Evolutionary conservation across 176 grass and related monocot species (phyloP), one percentile per base, ranked within the genome.

Genomic region (Zea luxurians): DNA sequence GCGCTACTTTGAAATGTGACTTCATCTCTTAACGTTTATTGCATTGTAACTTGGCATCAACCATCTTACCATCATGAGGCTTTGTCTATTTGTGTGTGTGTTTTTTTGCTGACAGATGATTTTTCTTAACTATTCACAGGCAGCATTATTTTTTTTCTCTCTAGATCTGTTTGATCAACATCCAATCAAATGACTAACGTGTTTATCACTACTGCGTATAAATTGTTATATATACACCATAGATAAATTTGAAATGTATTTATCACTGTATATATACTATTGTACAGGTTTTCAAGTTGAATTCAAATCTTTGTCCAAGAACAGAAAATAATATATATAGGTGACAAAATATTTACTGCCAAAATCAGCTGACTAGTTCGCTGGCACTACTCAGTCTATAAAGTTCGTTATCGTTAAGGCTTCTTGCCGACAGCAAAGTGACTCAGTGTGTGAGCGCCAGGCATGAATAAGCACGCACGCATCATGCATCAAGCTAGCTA

Each of bases 381-480:
- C 36, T 38, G 38, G 46, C 65, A 70, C 49, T 45, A 57, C n/a
- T 62, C 52, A 27, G 12, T 71, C 11, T 54, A 44, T 64, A 48
- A 55, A 71, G 34, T 79, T 80, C 17, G 66, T 81, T 81, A 71
- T 71, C 15, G 66, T 61, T 17, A 70, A 70, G 78, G 49, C 66
- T n/a, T 61, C 20, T 17, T 10, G 54, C 38, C 54, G 34, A 46
- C 41, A 35, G 34, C 34, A 79, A 34, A 13, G 37, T 68, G 76
- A 67, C 64, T 44, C 27, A 40, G 15, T 70, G 15, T 70, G 34
- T 71, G 66, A 67, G 36, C 48, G 16, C 47, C 3, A 71, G 16
- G 27, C 43, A 48, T 16, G 54, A 46, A 48, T 78, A 41, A 67
- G 68, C 66, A 27, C 27, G 27, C 27, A 27, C 27, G 27, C 27